phyloP scores from a whole-genome alignment of 2,329 filamentous ascomycete genomes.

The Ophiosphaerella herpotricha region DNA sequence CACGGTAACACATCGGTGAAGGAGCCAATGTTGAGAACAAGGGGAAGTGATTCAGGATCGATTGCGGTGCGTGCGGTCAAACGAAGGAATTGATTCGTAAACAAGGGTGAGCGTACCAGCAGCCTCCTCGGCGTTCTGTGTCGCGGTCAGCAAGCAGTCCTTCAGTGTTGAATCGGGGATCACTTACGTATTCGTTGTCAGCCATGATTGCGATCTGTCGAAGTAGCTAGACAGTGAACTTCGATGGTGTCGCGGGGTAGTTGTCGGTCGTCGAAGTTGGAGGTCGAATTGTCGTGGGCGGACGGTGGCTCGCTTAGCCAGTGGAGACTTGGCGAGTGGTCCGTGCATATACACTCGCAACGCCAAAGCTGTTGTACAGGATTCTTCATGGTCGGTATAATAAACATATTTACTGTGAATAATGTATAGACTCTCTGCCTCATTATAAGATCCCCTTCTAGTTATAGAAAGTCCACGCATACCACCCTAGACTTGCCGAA shows the following conservation, averaged over 20 bases:
- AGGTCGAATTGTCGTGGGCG: slow-evolving; percentile 5
- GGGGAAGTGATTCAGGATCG: slow-evolving; percentile 9
- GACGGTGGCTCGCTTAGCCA: neutral
- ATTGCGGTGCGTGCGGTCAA: slow-evolving; percentile 3
- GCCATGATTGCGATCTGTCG: slow-evolving; percentile 72
- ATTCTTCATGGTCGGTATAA: too few relatives aligned
- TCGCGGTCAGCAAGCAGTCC: slow-evolving; percentile 26
- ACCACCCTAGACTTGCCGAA: too few relatives aligned
- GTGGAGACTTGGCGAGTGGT: slow-evolving; percentile 1
- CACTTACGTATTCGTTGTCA: slow-evolving; percentile 85
- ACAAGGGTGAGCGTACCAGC: slow-evolving; percentile 62
- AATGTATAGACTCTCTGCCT: too few relatives aligned
- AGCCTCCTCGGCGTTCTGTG: slow-evolving; percentile 93
- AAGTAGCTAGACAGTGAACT: slow-evolving; percentile 50
- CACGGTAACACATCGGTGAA: neutral
- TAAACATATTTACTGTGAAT: too few relatives aligned
- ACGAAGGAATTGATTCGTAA: slow-evolving; percentile 10
- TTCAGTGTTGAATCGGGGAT: slow-evolving; percentile 19
- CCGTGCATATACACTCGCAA: neutral
- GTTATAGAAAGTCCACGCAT: too few relatives aligned
- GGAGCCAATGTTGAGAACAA: neutral
- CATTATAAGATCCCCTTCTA: too few relatives aligned
- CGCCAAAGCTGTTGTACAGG: neutral
- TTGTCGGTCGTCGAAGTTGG: slow-evolving; percentile 24
- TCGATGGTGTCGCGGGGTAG: slow-evolving; percentile 41